Conservation (phyloP, 2,329 filamentous ascomycete genomes). For the Phaeosphaeria sp. region DNA sequence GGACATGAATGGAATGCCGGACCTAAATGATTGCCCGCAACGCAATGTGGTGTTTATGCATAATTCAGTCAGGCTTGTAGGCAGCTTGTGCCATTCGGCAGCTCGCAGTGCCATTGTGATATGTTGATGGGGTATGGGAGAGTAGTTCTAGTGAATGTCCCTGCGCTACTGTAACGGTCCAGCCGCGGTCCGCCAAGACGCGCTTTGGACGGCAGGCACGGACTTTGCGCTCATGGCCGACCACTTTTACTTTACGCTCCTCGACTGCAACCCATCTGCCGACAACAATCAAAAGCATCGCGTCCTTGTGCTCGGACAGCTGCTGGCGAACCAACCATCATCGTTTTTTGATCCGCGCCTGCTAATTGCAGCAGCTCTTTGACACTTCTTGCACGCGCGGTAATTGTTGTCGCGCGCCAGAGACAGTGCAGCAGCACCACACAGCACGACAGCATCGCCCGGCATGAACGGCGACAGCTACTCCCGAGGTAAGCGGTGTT, state of each 20-base stretch:
- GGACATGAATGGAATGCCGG: conserved; percentile 15
- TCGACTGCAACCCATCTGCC: conserved; percentile 14
- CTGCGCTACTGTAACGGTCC: conserved; percentile 3
- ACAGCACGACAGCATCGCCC: conserved; percentile 9
- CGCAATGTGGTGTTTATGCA: conserved; percentile 93
- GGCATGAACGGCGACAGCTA: conserved; percentile 88
- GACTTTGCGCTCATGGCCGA: conserved; percentile 18
- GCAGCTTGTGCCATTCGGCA: conserved; percentile 87
- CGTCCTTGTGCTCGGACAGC: conserved; percentile 20
- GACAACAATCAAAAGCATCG: conserved; percentile 20
- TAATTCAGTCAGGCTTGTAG: conserved; percentile 80
- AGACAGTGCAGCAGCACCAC: conserved; percentile 1
- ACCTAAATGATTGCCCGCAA: conserved; percentile 92
- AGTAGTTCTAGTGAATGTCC: conserved; percentile 3
- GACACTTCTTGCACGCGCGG: conserved; percentile 14
- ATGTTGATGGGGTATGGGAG: not conserved
- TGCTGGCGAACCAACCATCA: conserved; percentile 12
- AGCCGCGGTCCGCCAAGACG: conserved; percentile 21
- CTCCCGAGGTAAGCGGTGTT: conserved; percentile 69
- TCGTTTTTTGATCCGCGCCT: conserved; percentile 13
- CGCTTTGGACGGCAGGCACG: conserved; percentile 17
- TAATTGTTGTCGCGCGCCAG: conserved; percentile 13
- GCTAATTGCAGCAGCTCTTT: conserved; percentile 22
- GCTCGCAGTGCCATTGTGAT: conserved; percentile 55
- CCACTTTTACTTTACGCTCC: conserved; percentile 15